These are phyloP conservation scores for Aspergillus sp. DNA, from an alignment of 2,329 filamentous ascomycete species.

Conservation along the genomic window DNA sequence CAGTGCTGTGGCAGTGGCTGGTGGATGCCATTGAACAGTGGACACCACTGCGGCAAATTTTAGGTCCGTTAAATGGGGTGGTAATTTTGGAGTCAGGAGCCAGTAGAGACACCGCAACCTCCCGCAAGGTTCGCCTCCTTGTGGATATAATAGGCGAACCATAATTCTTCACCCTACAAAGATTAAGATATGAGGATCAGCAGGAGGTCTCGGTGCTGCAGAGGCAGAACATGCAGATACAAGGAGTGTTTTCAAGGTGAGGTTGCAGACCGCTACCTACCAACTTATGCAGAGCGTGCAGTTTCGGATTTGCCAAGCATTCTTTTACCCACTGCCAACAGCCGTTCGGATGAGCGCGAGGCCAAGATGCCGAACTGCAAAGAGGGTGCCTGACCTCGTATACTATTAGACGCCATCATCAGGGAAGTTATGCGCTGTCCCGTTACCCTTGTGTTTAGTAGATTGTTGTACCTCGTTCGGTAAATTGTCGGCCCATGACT, in stretches of 20 bases:
- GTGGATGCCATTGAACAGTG: not conserved
- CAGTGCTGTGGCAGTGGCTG: not conserved
- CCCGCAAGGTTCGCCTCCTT: not conserved
- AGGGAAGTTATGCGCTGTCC: too few relatives aligned
- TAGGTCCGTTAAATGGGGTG: not conserved
- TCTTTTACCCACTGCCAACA: not conserved
- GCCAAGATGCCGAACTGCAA: not conserved
- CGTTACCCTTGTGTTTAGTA: too few relatives aligned
- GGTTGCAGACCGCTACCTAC: not conserved
- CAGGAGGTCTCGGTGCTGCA: not conserved
- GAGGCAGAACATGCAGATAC: too few relatives aligned
- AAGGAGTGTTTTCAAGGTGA: not conserved
- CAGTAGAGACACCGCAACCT: not conserved
- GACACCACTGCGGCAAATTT: not conserved
- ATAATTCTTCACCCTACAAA: not conserved
- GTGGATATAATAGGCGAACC: not conserved
- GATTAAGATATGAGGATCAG: not conserved
- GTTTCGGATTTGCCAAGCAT: constrained; percentile 1
- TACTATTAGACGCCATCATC: not conserved
- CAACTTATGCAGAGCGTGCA: not conserved
- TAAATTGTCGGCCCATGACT: too few relatives aligned
- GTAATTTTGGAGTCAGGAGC: not conserved
- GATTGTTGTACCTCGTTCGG: too few relatives aligned
- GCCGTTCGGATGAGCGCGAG: not conserved
- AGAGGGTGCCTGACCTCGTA: not conserved